Base-by-base conservation (phyloP, 1,284 basidiomycete genomes). In the Cryptococcus neoformans region DNA sequence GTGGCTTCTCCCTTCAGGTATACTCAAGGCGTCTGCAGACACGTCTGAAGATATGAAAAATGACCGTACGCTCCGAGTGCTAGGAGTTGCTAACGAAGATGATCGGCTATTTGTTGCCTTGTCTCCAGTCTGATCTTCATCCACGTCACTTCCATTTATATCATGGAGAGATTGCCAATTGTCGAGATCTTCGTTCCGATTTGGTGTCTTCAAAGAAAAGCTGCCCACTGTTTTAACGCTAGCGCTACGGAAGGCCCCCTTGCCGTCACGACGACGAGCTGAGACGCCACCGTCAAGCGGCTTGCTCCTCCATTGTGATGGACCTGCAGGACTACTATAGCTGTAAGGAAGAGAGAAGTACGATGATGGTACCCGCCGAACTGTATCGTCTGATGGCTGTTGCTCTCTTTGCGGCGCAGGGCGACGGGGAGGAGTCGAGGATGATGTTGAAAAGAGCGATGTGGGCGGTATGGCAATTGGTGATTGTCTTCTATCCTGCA, bases 91-190 rank as follows among this genome's bases (percentile, higher is more conserved):
- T 12, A 53, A 34, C 12, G 16, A 12, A 3, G 51, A 47, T 6
- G 14, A 34, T 16, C 34, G 28, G 9, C 50, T 38, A 39, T 17
- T 11, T 16, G 50, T 41, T 8, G 17, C 16, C 39, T 38, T 48
- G 46, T 21, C 50, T 39, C 5, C 16, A 17, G 6, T 28, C 14
- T 9, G 17, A 46, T 56, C 61, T 14, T 16, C 53, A 10, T 28
- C 53, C 11, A 51, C 53, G 5, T 46, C 57, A 14, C 60, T 60
- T 4, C 54, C 59, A 2, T 65, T 57, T 17, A 74, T 58, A 21
- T 72, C 70, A 12, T 65, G 62, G 8, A 74, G 62, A 0, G 62
- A 55, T 47, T 66, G 62, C 72, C 72, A 74, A 51, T 72, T 71
- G 28, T 66, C 65, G n/a, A 67, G 54, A 3, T 45, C 42, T 8